These are phyloP conservation scores for Ciborinia camelliae DNA, from an alignment of 2,329 filamentous ascomycete species.

Conservation along the genomic window DNA sequence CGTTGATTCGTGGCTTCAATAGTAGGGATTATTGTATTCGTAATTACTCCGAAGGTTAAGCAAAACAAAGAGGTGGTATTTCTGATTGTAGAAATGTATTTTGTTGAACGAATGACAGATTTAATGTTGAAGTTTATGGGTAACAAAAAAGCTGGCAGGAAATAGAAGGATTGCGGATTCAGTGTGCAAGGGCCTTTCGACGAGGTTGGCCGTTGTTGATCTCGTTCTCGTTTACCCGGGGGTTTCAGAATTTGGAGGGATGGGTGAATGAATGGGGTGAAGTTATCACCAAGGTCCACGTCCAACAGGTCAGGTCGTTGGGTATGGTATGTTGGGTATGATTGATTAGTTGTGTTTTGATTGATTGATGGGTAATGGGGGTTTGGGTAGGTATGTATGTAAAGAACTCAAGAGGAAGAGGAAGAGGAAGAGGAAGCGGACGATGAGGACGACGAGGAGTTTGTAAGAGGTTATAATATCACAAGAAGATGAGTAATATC, in stretches of 20 bases:
- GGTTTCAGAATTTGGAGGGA: neutral
- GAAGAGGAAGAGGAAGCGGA: neutral
- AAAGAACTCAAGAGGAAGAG: neutral
- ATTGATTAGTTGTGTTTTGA: neutral
- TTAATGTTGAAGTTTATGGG: neutral
- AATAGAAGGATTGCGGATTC: conserved; percentile 9
- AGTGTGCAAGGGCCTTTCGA: conserved; percentile 17
- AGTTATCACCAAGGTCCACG: neutral
- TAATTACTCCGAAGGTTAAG: neutral
- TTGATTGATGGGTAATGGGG: neutral
- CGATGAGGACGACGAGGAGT: neutral
- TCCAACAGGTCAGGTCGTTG: neutral
- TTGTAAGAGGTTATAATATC: too few species aligned
- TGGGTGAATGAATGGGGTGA: neutral
- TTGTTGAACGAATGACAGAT: conserved; percentile 13
- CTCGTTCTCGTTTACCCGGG: conserved; percentile 8
- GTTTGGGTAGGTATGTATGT: neutral
- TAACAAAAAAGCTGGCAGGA: neutral
- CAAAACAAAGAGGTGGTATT: neutral
- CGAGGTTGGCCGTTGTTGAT: conserved; percentile 5
- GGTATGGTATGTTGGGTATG: neutral
- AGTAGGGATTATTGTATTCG: neutral
- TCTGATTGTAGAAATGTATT: neutral
- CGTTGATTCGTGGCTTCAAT: conserved; percentile 13
- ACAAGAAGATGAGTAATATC: neutral